These are phyloP conservation scores for Mycena citricolor DNA, from an alignment of 1,284 basidiomycete genomes.

Conservation along the genomic window DNA sequence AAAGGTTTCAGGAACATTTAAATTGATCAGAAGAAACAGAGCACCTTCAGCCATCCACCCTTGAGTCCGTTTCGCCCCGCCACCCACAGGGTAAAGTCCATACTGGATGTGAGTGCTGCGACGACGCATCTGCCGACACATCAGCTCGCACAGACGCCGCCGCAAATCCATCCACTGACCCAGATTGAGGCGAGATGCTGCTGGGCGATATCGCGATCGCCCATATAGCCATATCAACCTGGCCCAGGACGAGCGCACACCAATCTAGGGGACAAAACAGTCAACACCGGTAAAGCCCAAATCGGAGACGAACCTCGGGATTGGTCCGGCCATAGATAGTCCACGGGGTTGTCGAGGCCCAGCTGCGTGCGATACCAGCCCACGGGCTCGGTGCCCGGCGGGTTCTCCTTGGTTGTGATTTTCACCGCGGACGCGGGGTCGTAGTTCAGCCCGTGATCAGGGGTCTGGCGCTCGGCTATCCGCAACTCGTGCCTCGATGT, in stretches of 20 bases:
- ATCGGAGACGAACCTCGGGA: conserved; percentile 51
- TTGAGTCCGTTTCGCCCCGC: conserved; percentile 53
- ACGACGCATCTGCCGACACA: conserved; percentile 46
- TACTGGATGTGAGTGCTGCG: conserved; percentile 54
- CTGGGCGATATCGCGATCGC: conserved; percentile 64
- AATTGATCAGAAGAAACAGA: conserved; percentile 4
- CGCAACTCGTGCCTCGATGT: conserved; percentile 1
- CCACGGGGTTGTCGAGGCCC: conserved; percentile 42
- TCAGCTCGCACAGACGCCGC: too few relatives aligned
- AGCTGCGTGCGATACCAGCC: conserved; percentile 73
- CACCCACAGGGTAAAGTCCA: conserved; percentile 57
- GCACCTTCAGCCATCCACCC: conserved; percentile 52
- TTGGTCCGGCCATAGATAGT: conserved; percentile 61
- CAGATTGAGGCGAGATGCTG: conserved; percentile 44
- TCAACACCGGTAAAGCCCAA: conserved; percentile 19
- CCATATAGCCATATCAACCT: conserved; percentile 61
- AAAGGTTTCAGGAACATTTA: not conserved
- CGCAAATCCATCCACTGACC: too few relatives aligned
- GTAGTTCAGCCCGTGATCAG: conserved; percentile 65
- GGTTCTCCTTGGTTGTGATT: conserved; percentile 31
- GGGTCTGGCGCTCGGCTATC: conserved; percentile 54
- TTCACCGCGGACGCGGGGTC: conserved; percentile 49
- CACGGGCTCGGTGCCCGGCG: conserved; percentile 31
- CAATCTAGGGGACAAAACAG: conserved; percentile 41
- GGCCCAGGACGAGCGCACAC: conserved; percentile 64